These are phyloP conservation scores for Mycena latifolia DNA, from an alignment of 768 basidiomycete genomes.

Conservation along the genomic window DNA sequence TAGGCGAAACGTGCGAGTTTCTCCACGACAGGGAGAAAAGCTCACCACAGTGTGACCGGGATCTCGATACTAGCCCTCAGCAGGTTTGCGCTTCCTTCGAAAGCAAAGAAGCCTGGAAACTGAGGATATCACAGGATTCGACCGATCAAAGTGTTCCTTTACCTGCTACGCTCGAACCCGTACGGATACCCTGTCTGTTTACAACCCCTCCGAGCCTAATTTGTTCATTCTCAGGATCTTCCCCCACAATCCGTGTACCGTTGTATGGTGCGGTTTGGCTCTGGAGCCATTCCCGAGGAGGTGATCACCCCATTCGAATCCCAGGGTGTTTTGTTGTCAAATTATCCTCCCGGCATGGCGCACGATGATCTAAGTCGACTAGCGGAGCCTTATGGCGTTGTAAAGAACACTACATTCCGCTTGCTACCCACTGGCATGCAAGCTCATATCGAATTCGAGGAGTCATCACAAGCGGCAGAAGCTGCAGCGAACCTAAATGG, in stretches of 20 bases:
- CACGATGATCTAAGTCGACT: constrained; percentile 20
- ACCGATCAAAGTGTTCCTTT: neutral
- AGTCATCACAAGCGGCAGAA: constrained; percentile 22
- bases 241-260: constrained; percentile 14
- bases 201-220: neutral
- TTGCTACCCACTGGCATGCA: constrained; percentile 10
- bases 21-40: constrained; percentile 4
- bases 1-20: constrained; percentile 14
- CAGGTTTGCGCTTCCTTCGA: constrained; percentile 6
- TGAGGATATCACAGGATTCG: neutral
- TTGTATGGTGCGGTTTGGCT: constrained; percentile 24
- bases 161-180: neutral
- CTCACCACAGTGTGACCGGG: neutral
- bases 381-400: constrained; percentile 21
- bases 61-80: neutral
- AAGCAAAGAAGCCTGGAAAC: no score
- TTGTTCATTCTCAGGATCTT: constrained; percentile 2
- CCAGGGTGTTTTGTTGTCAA: constrained; percentile 1
- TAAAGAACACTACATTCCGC: constrained; percentile 26
- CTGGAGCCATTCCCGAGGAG: constrained; percentile 18
- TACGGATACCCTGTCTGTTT: neutral
- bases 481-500: constrained; percentile 30
- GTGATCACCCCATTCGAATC: constrained; percentile 28
- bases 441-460: constrained; percentile 27
- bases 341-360: constrained; percentile 24